Base-by-base conservation (phyloP, 495 filamentous ascomycete genomes). In the Cudoniella acicularis region DNA sequence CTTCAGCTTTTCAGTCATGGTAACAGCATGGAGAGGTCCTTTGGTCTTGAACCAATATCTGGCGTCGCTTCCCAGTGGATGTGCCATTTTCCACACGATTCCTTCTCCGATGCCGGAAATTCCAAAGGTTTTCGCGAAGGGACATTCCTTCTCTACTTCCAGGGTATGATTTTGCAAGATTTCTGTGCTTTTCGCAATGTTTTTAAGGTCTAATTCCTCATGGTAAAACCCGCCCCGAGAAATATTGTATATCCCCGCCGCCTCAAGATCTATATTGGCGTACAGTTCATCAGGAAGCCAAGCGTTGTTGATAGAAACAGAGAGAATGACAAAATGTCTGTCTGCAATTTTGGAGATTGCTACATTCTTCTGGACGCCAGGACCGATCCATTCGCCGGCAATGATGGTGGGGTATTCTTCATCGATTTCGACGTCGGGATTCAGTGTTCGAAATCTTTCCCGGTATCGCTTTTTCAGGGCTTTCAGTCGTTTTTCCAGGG, bases 331-430 rank as follows among this genome's bases (percentile, higher is more conserved):
- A 21, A 75, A 62, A 26, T 62, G 60, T 49, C 57, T 67, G 2
- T 17, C 21, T 0, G 58, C 56, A 6, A 75, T 51, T 3, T 63
- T 36, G 2, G 54, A 36, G 10, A 75, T 43, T 0, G 68, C 72
- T 0, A 73, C 67, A 10, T 56, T 57, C 47, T 70, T 75, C 52
- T 73, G 72, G 18, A 73, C 58, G 1, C 67, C 69, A 2, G 56
- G 47, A 11, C 71, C 71, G 21, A 72, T 66, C 69, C 70, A 73
- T 56, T 73, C 72, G 20, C 72, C 72, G 0, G 65, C 70, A 17
- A 75, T 63, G 9, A 70, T 67, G 9, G 72, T 16, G 0, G 67
- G 62, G 9, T 62, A 25, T 6, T 56, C 47, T 1, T 47, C 17
- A 10, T 70, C 62, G 0, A 69, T 41, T 4, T 42, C 10, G 1